Base-by-base conservation (phyloP, 768 basidiomycete genomes). In the Daedaleopsis nitida region DNA sequence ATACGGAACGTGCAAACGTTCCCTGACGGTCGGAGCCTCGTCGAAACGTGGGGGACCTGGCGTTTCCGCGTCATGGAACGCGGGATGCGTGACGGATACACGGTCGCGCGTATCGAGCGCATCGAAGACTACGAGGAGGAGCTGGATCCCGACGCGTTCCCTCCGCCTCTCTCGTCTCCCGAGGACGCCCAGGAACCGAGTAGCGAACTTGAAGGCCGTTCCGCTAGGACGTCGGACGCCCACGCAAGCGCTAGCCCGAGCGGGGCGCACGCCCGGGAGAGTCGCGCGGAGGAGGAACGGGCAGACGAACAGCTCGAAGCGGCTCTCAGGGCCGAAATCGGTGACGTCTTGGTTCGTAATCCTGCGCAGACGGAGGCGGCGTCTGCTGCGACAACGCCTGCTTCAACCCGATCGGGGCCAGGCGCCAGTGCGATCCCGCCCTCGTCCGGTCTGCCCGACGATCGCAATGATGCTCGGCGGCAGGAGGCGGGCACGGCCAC, bases 41-140 rank as follows among this genome's bases (percentile, higher is more conserved):
- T 91, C 74, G 79, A 94, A 82, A 82, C 92, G 5, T 77, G 82
- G 70, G 90, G 90, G 11, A 76, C 77, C 12, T 83, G 83, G 69
- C 86, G 96, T 7, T 98, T 99, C 74, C 84, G 92, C 60, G 82
- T 98, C 61, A 76, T 96, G 60, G 94, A 97, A 70, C 83, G 88
- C 47, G 92, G 90, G 2, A 82, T 81, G 38, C 73, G 93, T 55
- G 96, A 99, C 71, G 96, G 96, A 3, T 98, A 98, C 72, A 87
- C 86, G 74, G 89, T 96, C 50, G 93, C 84, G 13, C 79, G 91
- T 53, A 85, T 94, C 43, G 94, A 96, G 66, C 63, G 66, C 24
- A 63, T 71, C 45, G 69, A 71, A 23, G 70, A 71, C 55, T 63
- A 66, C 58, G 66, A 65, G 49, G 68, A 65, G 42, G 67, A 64